These are phyloP conservation scores for Periconia macrospinosa DNA, from an alignment of 2,329 filamentous ascomycete species.

Conservation along the genomic window DNA sequence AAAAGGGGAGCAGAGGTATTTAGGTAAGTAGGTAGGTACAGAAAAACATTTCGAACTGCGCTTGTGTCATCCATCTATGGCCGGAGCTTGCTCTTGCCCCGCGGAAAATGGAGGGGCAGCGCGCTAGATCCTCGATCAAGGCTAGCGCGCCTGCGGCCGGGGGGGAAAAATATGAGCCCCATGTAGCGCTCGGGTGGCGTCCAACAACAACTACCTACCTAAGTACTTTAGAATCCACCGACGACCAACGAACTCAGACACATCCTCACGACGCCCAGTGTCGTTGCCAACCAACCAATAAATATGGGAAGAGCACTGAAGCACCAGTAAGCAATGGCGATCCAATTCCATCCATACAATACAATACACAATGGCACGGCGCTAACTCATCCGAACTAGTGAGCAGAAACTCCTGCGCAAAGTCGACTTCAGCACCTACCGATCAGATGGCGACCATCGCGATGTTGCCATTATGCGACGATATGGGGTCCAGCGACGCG, in stretches of 20 bases:
- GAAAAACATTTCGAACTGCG: too few relatives aligned
- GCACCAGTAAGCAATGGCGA: slow-evolving; percentile 46
- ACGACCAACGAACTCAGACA: not conserved
- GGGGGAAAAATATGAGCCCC: not conserved
- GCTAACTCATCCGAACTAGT: slow-evolving; percentile 5
- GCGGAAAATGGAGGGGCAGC: slow-evolving; percentile 7
- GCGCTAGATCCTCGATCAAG: not conserved
- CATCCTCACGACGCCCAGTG: not conserved
- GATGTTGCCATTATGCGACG: slow-evolving; percentile 77
- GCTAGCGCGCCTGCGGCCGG: not conserved
- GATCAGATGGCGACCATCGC: slow-evolving; percentile 83
- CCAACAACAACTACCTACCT: too few relatives aligned
- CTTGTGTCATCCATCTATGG: too few relatives aligned
- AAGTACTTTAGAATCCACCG: not conserved
- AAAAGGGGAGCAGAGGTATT: slow-evolving; percentile 13
- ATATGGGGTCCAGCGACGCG: slow-evolving; percentile 82
- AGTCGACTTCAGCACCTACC: not conserved
- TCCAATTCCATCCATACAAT: slow-evolving; percentile 39
- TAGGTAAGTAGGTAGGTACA: not conserved
- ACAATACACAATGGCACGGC: slow-evolving; percentile 42
- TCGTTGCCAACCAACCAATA: not conserved
- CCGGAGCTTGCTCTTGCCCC: slow-evolving; percentile 8
- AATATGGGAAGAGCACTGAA: slow-evolving; percentile 99
- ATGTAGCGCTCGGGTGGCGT: too few relatives aligned
- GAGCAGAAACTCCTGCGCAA: slow-evolving; percentile 82